Conservation (phyloP, 805 yeast species). For the Brettanomyces custersianus region DNA sequence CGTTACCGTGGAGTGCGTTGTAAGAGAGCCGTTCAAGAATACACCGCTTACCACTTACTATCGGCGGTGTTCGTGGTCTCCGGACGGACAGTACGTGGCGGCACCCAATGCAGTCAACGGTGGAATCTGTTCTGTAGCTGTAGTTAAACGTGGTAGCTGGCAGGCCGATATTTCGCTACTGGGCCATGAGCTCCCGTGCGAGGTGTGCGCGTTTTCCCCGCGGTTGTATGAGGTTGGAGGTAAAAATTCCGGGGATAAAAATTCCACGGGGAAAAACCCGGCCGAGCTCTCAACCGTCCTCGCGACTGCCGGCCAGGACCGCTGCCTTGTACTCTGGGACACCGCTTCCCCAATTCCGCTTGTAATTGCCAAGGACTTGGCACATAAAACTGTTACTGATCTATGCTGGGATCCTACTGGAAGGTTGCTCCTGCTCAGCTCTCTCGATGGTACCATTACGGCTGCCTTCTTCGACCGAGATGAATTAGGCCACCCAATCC, state of each 20-base stretch:
- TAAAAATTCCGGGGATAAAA: slow-evolving; percentile 10
- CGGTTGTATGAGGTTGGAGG: slow-evolving; percentile 38
- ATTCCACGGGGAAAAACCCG: slow-evolving; percentile 9
- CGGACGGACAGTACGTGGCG: slow-evolving; percentile 82
- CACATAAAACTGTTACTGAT: slow-evolving; percentile 76
- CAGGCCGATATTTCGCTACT: slow-evolving; percentile 63
- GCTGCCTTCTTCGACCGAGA: slow-evolving; percentile 51
- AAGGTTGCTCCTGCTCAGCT: slow-evolving; percentile 57
- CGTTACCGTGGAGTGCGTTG: slow-evolving; percentile 77
- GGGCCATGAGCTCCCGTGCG: slow-evolving; percentile 83
- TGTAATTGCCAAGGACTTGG: slow-evolving; percentile 68
- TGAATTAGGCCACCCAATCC: slow-evolving; percentile 54
- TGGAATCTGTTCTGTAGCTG: slow-evolving; percentile 65
- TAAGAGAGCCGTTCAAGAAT: slow-evolving; percentile 75
- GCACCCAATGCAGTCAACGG: slow-evolving; percentile 83
- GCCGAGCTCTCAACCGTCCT: slow-evolving; percentile 50
- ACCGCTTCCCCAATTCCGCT: slow-evolving; percentile 71
- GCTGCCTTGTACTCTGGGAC: slow-evolving; percentile 81
- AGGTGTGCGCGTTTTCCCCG: slow-evolving; percentile 70
- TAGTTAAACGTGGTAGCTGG: slow-evolving; percentile 75
- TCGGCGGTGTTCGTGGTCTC: slow-evolving; percentile 80
- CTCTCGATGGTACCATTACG: slow-evolving; percentile 78
- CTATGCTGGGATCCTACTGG: slow-evolving; percentile 87
- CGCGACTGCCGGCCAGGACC: slow-evolving; percentile 97
- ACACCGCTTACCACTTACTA: slow-evolving; percentile 92